Base-by-base conservation (phyloP, 1,139 yeast species). In the Schizosaccharomyces versatilis region DNA sequence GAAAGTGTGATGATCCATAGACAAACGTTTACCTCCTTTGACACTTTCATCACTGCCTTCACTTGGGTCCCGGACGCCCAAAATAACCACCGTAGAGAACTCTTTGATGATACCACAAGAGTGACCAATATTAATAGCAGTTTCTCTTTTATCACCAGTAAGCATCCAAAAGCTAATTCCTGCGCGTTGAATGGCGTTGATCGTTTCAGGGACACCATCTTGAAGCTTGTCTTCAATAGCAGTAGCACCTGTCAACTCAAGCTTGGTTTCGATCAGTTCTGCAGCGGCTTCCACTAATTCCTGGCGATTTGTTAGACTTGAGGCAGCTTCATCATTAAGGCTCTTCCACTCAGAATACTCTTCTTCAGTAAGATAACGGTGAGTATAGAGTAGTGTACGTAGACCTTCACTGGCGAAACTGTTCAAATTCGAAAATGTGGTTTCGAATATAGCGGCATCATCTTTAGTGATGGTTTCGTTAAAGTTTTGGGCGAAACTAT, bases 181-280 rank as follows among this genome's bases (percentile, higher is more conserved):
- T 0, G 98, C 98, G 59, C 94, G 74, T 62, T 95, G 77, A 47
- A 93, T 73, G 64, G 85, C 86, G 57, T 86, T 96, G 59, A 90
- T 88, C 0, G 97, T 78, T 57, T 86, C 95, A 36, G 96, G 82
- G 0, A 93, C 98, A 10, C 98, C 99, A 51, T 81, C 84, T 67
- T 93, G 99, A 52, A 93, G 72, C 65, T 90, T 93, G 65, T 93
- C 99, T 66, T 93, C 99, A 60, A 93, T 90, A 0, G 97, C 98
- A 2, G 97, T 86, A 1, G 95, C 96, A 7, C 98, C 98, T 12
- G 81, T 67, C 17, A 90, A 69, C 56, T 76, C 80, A 51, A 90
- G 70, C 38, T 75, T 73, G 10, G 66, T 67, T 66, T 93, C 99
- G 56, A 90, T 71, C 56, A 72, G 65, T 49, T 75, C 82, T 19